These are phyloP conservation scores for Pulveroboletus ravenelii DNA, from an alignment of 768 basidiomycete species.

Conservation along the genomic window DNA sequence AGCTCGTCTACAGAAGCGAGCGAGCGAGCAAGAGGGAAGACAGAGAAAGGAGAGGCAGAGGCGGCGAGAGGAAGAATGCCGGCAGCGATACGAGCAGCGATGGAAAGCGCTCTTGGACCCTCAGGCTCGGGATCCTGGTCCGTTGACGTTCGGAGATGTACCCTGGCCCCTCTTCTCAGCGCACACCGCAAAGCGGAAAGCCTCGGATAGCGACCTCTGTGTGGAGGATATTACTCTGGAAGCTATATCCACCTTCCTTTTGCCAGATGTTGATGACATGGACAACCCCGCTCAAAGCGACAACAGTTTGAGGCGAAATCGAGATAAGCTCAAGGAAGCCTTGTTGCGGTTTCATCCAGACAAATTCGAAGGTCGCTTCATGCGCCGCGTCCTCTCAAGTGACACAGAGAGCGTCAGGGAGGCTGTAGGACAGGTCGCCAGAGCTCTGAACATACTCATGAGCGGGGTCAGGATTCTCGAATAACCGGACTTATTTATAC, in stretches of 20 bases:
- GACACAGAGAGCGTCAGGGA: slow-evolving; percentile 52
- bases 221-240: slow-evolving; percentile 52
- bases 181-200: slow-evolving; percentile 16
- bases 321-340: slow-evolving; percentile 62
- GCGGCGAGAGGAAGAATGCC: slow-evolving; percentile 40
- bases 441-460: slow-evolving; percentile 57
- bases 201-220: slow-evolving; percentile 7
- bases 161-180: slow-evolving; percentile 63
- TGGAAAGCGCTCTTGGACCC: slow-evolving; percentile 51
- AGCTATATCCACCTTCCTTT: slow-evolving; percentile 54
- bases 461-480: slow-evolving; percentile 11
- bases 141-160: slow-evolving; percentile 53
- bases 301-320: slow-evolving; percentile 41
- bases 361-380: slow-evolving; percentile 74
- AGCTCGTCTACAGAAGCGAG: slow-evolving; percentile 43
- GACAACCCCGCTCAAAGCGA: slow-evolving; percentile 7
- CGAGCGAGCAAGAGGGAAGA: slow-evolving; percentile 48
- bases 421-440: slow-evolving; percentile 58
- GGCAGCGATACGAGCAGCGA: slow-evolving; percentile 49
- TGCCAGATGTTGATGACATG: slow-evolving; percentile 28
- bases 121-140: slow-evolving; percentile 16
- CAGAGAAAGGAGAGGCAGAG: slow-evolving; percentile 46
- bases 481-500: background rate
- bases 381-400: slow-evolving; percentile 42
- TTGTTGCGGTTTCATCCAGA: slow-evolving; percentile 76